Evolutionary conservation across 768 basidiomycete species (phyloP).

Genomic region (Hericium alpestre): DNA sequence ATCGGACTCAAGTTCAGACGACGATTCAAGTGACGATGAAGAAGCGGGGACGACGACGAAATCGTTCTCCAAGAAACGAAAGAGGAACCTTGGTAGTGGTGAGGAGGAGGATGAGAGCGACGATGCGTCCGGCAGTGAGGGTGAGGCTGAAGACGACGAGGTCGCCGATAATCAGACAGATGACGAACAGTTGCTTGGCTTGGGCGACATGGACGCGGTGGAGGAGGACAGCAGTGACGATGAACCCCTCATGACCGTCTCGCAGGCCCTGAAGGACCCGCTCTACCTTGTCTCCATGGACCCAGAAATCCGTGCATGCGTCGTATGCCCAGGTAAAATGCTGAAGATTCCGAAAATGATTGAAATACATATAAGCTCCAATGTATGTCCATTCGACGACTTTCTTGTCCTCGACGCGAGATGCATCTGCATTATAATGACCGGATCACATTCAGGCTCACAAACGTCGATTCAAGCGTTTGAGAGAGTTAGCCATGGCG

Average conservation of each 20-base stretch:
- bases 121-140: conserved; percentile 7
- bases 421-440: background rate
- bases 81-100: background rate
- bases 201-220: conserved; percentile 7
- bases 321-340: conserved; percentile 63
- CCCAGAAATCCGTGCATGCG: conserved; percentile 47
- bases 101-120: conserved; percentile 24
- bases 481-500: conserved; percentile 30
- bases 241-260: conserved; percentile 39
- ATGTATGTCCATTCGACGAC: conserved; percentile 37
- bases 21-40: conserved; percentile 7
- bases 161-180: conserved; percentile 12
- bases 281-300: conserved; percentile 49
- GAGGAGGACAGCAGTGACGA: conserved; percentile 19
- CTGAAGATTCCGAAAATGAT: conserved; percentile 52
- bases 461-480: conserved; percentile 44
- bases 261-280: conserved; percentile 52
- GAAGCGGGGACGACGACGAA: background rate
- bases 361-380: conserved; percentile 47
- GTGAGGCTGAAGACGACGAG: conserved; percentile 15
- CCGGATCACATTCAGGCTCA: conserved; percentile 39
- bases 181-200: background rate
- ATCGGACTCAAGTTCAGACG: conserved; percentile 39
- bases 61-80: background rate
- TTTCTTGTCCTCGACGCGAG: background rate